These are phyloP conservation scores for Trametes gibbosa DNA, from an alignment of 768 basidiomycete genomes.

Conservation along the genomic window DNA sequence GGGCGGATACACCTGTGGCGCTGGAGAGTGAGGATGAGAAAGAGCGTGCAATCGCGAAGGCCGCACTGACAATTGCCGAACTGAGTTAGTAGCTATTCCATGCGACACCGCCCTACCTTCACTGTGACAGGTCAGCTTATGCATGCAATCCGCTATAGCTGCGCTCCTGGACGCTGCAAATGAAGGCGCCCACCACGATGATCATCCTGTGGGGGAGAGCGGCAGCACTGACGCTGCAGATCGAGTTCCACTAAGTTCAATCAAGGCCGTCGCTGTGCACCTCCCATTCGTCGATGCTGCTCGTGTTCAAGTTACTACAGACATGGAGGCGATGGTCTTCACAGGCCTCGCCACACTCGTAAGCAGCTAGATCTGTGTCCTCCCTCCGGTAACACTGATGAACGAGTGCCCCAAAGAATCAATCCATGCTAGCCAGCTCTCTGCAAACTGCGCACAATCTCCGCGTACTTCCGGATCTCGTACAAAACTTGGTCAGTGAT, in stretches of 20 bases:
- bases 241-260: conserved; percentile 56
- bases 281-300: conserved; percentile 71
- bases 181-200: conserved; percentile 2
- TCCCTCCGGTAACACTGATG: neutral
- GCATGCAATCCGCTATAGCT: neutral
- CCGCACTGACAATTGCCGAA: conserved; percentile 92
- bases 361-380: conserved; percentile 27
- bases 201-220: neutral
- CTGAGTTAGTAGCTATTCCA: conserved; percentile 66
- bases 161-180: conserved; percentile 10
- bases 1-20: conserved; percentile 16
- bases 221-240: neutral
- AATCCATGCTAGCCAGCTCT: conserved; percentile 86
- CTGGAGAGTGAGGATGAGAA: conserved; percentile 67
- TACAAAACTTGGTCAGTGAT: conserved; percentile 74
- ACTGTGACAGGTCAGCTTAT: no score
- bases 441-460: conserved; percentile 96
- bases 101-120: no score
- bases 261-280: conserved; percentile 69
- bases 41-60: conserved; percentile 87
- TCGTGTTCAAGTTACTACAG: conserved; percentile 63
- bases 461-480: conserved; percentile 76
- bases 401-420: conserved; percentile 55
- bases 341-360: conserved; percentile 77
- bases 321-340: conserved; percentile 92